Base-by-base conservation (phyloP, 2,329 filamentous ascomycete species). In the Hortaea sp. region DNA sequence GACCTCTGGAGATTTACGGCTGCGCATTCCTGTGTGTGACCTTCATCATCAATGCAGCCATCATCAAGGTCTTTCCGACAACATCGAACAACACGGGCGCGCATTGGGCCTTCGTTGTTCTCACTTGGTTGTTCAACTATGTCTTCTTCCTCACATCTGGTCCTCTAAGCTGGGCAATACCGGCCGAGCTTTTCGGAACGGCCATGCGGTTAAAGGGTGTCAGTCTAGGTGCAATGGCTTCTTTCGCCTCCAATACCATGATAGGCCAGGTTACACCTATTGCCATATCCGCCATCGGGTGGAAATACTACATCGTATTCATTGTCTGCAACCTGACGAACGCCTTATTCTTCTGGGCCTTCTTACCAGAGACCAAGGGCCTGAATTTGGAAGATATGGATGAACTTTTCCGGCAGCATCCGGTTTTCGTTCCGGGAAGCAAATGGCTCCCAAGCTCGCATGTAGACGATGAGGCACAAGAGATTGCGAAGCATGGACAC, bases 351-450 rank as follows among this genome's bases (percentile, higher is more conserved):
- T 78, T 81, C 45, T 84, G 73, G 70, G 78, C 81, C 65, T 75
- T 81, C 51, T 72, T 83, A 28, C 83, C 82, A 0, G 82, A 87
- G 66, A 86, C 82, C 5, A 85, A 85, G 68, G 81, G 81, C 11
- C 45, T 53, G 4, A 49, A 48, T 29, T 44, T 61, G n/a, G 58
- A 60, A 39, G 55, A 55, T n/a, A 46, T 49, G 27, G 45, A 57
- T 38, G 51, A 57, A 42, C 45, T 59, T 29, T 59, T 59, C 48
- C 46, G 50, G 1, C 51, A 57, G 12, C 46, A 48, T 31, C 50
- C 55, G 5, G 46, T 44, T 12, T 56, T 57, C 30, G 54, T 57
- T 29, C 56, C 56, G 5, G 49, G 51, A 7, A 54, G 47, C 38
- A 53, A 53, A 6, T 57, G 54, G 54, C n/a, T 44, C 20, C 54